Evolutionary conservation across 2,329 filamentous ascomycete species (phyloP).

Genomic region (Exophiala lecanii-corni): DNA sequence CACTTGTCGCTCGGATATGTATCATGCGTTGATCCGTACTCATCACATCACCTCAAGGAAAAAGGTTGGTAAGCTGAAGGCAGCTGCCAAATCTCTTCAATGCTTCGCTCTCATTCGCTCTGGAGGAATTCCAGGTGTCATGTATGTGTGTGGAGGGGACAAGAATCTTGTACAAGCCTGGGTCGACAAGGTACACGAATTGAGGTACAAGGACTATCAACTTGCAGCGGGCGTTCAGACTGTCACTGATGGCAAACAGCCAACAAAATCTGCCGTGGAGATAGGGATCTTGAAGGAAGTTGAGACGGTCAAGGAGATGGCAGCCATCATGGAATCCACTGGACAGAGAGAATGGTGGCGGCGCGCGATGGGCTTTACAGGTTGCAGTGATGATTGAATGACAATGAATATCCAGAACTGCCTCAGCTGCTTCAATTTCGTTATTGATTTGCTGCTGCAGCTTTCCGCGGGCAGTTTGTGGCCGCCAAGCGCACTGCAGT

Average conservation of each 20-base stretch:
- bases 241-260: constrained; percentile 19
- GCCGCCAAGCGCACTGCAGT: too few relatives aligned
- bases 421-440: too few relatives aligned
- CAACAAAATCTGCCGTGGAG: not conserved
- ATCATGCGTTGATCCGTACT: constrained; percentile 65
- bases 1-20: constrained; percentile 29
- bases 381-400: too few relatives aligned
- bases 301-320: constrained; percentile 62
- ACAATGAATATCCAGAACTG: constrained; percentile 10
- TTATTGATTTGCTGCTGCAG: too few relatives aligned
- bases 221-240: constrained; percentile 52
- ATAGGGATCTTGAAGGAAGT: constrained; percentile 50
- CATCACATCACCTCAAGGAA: constrained; percentile 79
- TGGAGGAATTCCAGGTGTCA: constrained; percentile 67
- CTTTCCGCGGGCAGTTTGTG: too few relatives aligned
- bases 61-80: constrained; percentile 63
- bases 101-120: constrained; percentile 63
- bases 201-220: constrained; percentile 71
- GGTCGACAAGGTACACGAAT: constrained; percentile 58
- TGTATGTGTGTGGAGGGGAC: constrained; percentile 66
- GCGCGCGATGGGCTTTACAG: constrained; percentile 58
- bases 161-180: constrained; percentile 55
- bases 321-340: constrained; percentile 54
- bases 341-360: constrained; percentile 64
- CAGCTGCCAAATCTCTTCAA: constrained; percentile 55